These are phyloP conservation scores for Tulasnella calospora DNA, from an alignment of 768 basidiomycete genomes.

Conservation along the genomic window DNA sequence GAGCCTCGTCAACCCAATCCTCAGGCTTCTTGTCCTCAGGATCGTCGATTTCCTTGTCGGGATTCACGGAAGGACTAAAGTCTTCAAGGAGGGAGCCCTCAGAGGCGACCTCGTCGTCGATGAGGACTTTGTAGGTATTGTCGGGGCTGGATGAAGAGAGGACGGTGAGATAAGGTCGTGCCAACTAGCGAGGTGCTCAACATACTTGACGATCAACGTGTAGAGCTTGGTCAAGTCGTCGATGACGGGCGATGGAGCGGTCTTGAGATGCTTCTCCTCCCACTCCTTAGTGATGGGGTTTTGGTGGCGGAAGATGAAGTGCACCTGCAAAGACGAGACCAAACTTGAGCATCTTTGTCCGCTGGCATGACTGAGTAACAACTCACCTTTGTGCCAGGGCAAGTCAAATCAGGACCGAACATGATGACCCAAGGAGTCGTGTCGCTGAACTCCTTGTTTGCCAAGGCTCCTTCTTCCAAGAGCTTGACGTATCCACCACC, in stretches of 20 bases:
- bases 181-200: conserved; percentile 27
- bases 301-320: conserved; percentile 99
- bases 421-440: conserved; percentile 93
- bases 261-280: conserved; percentile 93
- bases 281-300: conserved; percentile 86
- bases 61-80: conserved; percentile 91
- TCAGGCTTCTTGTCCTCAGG: conserved; percentile 83
- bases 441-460: conserved; percentile 90
- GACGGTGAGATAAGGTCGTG: conserved; percentile 12
- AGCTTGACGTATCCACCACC: conserved; percentile 99
- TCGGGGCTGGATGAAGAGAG: conserved; percentile 56
- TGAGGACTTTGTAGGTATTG: conserved; percentile 86
- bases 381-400: conserved; percentile 80
- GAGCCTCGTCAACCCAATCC: conserved; percentile 88
- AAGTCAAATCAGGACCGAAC: conserved; percentile 96
- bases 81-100: conserved; percentile 85
- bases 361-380: neutral
- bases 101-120: conserved; percentile 80
- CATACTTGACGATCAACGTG: conserved; percentile 87
- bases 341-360: neutral
- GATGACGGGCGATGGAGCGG: conserved; percentile 77
- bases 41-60: conserved; percentile 88
- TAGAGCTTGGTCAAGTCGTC: conserved; percentile 90
- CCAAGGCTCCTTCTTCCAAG: conserved; percentile 80
- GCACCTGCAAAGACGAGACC: conserved; percentile 52